phyloP scores from a whole-genome alignment of 1,284 basidiomycete genomes.

The Apiotrichum siamense region DNA sequence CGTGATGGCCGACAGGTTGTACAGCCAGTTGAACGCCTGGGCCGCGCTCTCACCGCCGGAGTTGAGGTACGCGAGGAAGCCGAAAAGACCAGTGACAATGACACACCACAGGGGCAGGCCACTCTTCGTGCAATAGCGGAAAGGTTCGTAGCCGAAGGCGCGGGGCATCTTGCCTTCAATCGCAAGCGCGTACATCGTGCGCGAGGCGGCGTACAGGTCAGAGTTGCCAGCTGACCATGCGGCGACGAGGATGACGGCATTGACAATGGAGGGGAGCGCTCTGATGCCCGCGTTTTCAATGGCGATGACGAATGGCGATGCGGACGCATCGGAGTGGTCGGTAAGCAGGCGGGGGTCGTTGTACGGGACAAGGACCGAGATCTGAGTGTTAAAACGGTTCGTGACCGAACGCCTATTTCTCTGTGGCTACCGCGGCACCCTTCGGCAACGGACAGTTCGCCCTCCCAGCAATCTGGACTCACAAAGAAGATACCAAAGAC shows the following conservation, averaged over 20 bases:
- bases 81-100: conserved; percentile 51
- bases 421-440: too few species aligned
- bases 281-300: conserved; percentile 69
- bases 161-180: conserved; percentile 63
- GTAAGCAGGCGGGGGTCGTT: conserved; percentile 58
- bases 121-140: conserved; percentile 55
- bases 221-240: conserved; percentile 82
- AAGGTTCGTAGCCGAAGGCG: conserved; percentile 34
- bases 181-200: conserved; percentile 75
- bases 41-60: conserved; percentile 32
- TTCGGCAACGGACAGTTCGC: too few species aligned
- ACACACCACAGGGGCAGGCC: conserved; percentile 66
- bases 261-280: conserved; percentile 52
- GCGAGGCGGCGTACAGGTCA: conserved; percentile 70
- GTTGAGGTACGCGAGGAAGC: conserved; percentile 55
- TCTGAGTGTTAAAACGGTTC: conserved; percentile 26
- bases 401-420: too few species aligned
- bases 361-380: conserved; percentile 73
- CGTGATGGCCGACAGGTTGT: conserved; percentile 63
- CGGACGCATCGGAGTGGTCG: conserved; percentile 51
- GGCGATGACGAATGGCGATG: conserved; percentile 73
- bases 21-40: conserved; percentile 55
- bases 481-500: conserved; percentile 14
- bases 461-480: not conserved
- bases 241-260: conserved; percentile 58